phyloP scores from a whole-genome alignment of 2,329 filamentous ascomycete species.

The Penicillium sp. region DNA sequence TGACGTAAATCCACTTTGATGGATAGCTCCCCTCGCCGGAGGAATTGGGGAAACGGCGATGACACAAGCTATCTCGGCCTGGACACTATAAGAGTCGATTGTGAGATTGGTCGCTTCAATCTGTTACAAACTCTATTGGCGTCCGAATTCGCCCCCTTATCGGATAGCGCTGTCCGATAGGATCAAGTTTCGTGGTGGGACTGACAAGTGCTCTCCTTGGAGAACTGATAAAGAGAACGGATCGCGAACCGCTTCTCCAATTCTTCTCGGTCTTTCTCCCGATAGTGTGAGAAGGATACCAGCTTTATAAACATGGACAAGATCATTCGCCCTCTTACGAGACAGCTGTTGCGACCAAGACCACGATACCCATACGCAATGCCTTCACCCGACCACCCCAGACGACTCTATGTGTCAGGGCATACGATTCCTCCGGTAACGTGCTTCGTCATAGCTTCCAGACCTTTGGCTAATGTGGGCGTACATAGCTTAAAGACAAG shows the following conservation, averaged over 20 bases:
- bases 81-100: background rate
- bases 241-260: slow-evolving; percentile 12
- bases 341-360: slow-evolving; percentile 41
- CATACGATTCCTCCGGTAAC: slow-evolving; percentile 47
- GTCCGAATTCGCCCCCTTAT: background rate
- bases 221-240: slow-evolving; percentile 23
- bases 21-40: slow-evolving; percentile 1
- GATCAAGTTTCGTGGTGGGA: background rate
- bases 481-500: slow-evolving; percentile 70
- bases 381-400: slow-evolving; percentile 36
- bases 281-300: background rate
- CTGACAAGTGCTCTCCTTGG: background rate
- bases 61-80: background rate
- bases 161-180: background rate
- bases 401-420: slow-evolving; percentile 48
- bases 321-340: slow-evolving; percentile 40
- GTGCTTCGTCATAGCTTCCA: background rate
- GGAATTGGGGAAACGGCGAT: background rate
- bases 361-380: slow-evolving; percentile 42
- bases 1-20: slow-evolving; percentile 15
- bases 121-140: background rate
- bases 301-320: slow-evolving; percentile 36
- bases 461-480: slow-evolving; percentile 9
- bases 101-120: background rate
- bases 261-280: background rate